Evolutionary conservation across 2,329 filamentous ascomycete genomes (phyloP), one percentile per base, ranked within the genome.

Genomic region (Domatiomyces globalis): DNA sequence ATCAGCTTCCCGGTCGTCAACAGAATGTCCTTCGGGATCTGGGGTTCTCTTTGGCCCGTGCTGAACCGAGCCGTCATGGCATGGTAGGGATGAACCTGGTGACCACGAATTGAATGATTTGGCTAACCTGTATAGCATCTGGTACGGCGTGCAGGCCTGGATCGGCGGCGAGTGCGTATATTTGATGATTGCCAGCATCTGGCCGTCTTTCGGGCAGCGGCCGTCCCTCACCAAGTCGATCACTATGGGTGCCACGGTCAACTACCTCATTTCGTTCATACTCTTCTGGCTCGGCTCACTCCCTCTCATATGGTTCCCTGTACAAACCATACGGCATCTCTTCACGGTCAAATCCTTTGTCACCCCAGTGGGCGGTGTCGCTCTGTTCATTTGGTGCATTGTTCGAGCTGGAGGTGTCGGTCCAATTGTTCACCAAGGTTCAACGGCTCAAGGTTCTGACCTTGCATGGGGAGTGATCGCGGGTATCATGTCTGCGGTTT

Each of bases 321-420:
- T 56, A 19, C 54, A 55, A 43, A 33, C 52, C 25, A 51, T 56
- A 33, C 80, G 87, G 45, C 87, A 94, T 65, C 72, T 94, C 4
- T 94, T 95, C 69, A 95, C 87, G 0, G 84, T 87, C 63, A 95
- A 95, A 70, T 82, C 88, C 0, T 85, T 81, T 62, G 78, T 94
- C 54, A 87, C 92, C 0, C 88, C 88, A 0, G 75, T 76, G 39
- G 87, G 87, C 17, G 87, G 84, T 48, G 73, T 95, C 49, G 80
- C 85, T 15, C 92, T 90, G 66, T 84, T 95, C 66, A 83, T 87
- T 63, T 95, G 88, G 88, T 78, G 86, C 2, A 75, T 94, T 29
- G 81, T 87, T 43, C 79, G 84, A 25, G 88, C 88, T 25, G 79
- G 87, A 43, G 88, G 87, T 1, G 76, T 88, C 51, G 88, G 89